These are phyloP conservation scores for Gastrolobium villosum DNA, from an alignment of 306 rosid genomes.

Conservation along the genomic window DNA sequence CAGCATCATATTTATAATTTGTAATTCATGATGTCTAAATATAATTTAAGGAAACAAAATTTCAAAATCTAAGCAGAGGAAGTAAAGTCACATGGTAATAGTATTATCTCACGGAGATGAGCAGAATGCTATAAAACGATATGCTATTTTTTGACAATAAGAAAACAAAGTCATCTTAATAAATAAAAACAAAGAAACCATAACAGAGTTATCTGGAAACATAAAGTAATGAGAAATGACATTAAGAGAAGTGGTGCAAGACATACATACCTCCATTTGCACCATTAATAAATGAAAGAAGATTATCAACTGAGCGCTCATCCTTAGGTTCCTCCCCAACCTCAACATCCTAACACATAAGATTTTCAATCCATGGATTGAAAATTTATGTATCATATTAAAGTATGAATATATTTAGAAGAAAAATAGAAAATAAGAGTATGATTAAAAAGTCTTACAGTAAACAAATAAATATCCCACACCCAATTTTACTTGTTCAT, in stretches of 20 bases:
- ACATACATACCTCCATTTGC: slow-evolving; percentile 66
- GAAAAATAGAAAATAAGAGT: too few species aligned
- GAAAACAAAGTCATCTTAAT: not conserved
- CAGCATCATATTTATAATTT: slow-evolving; percentile 7
- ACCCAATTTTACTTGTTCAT: too few species aligned
- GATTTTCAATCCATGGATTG: not conserved
- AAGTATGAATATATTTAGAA: too few species aligned
- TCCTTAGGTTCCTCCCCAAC: slow-evolving; percentile 79
- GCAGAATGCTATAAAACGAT: slow-evolving; percentile 7
- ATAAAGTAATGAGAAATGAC: slow-evolving; percentile 26
- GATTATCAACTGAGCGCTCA: slow-evolving; percentile 91
- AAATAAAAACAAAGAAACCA: not conserved
- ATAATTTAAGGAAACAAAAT: slow-evolving; percentile 7
- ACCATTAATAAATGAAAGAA: slow-evolving; percentile 88
- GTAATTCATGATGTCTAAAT: not conserved
- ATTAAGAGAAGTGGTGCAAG: slow-evolving; percentile 19
- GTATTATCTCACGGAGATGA: slow-evolving; percentile 18
- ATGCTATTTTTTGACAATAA: not conserved
- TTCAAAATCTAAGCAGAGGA: not conserved
- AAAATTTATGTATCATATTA: too few species aligned
- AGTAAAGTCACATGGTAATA: slow-evolving; percentile 6
- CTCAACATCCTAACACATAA: slow-evolving; percentile 70
- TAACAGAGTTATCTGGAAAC: slow-evolving; percentile 3
- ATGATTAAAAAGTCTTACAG: too few species aligned
- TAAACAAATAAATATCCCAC: too few species aligned